A percentile compares a stretch with the other conserved stretches of the same genome.
Conservation (phyloP, 192 early-diverging fungal genomes). For the Oehlia diaphana region DNA sequence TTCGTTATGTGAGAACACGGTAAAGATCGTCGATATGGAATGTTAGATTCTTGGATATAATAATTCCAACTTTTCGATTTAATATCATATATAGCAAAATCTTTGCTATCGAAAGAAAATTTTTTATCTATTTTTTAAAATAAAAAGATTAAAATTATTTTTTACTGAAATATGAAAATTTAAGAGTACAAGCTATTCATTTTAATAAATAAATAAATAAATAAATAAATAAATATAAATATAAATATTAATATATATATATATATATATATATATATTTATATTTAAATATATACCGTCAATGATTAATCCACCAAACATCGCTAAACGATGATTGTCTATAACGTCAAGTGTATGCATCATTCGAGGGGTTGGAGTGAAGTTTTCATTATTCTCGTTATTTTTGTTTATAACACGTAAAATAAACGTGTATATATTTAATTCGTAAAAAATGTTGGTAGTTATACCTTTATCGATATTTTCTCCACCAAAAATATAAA, state of each 20-base stretch:
- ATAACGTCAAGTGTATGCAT: conserved; percentile 14
- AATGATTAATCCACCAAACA: neutral
- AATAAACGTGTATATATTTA: neutral
- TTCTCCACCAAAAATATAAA: conserved; percentile 23
- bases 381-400: neutral
- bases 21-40: conserved; percentile 13
- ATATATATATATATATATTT: too few species aligned
- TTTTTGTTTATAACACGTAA: neutral
- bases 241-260: too few species aligned
- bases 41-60: neutral
- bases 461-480: neutral
- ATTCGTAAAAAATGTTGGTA: conserved; percentile 4
- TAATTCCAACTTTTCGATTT: neutral
- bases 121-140: neutral
- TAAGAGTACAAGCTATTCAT: too few species aligned
- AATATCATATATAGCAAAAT: conserved; percentile 3
- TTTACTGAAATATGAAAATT: too few species aligned
- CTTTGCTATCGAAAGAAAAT: conserved; percentile 5
- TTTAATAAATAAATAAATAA: too few species aligned
- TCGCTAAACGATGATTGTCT: neutral
- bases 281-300: too few species aligned
- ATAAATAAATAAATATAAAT: too few species aligned
- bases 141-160: too few species aligned
- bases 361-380: neutral
- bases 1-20: neutral